These are phyloP conservation scores for Hirschfeldia incana DNA, from an alignment of 345 rosid species.

Conservation along the genomic window DNA sequence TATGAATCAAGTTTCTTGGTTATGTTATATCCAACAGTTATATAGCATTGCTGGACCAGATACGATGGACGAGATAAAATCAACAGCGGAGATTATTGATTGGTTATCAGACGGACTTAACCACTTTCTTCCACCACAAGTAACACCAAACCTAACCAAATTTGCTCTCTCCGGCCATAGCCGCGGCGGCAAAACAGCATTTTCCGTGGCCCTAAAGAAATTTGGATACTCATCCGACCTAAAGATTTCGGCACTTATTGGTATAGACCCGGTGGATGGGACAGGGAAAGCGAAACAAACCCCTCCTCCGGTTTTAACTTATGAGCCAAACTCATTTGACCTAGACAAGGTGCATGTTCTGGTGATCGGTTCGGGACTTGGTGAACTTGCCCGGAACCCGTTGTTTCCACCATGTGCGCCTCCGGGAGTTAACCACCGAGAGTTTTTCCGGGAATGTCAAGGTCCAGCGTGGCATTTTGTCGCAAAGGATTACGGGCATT, in stretches of 20 bases:
- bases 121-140: conserved; percentile 54
- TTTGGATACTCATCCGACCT: conserved; percentile 37
- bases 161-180: conserved; percentile 79
- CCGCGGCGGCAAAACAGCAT: conserved; percentile 89
- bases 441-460: conserved; percentile 64
- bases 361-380: conserved; percentile 80
- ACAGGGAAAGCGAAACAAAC: conserved; percentile 66
- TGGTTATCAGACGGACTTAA: conserved; percentile 60
- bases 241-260: conserved; percentile 63
- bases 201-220: conserved; percentile 59
- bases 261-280: conserved; percentile 88
- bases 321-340: conserved; percentile 62
- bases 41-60: conserved; percentile 75
- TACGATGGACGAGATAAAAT: conserved; percentile 58
- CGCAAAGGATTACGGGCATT: conserved; percentile 72
- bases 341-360: conserved; percentile 51
- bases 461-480: conserved; percentile 73
- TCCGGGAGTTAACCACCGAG: conserved; percentile 67
- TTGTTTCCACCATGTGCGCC: conserved; percentile 79
- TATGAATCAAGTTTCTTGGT: neutral
- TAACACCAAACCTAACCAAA: conserved; percentile 57
- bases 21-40: conserved; percentile 41
- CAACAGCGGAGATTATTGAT: conserved; percentile 54
- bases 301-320: conserved; percentile 71
- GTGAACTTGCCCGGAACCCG: conserved; percentile 51